These are phyloP conservation scores for Colletotrichum sp. DNA, from an alignment of 2,329 filamentous ascomycete genomes.

Conservation along the genomic window DNA sequence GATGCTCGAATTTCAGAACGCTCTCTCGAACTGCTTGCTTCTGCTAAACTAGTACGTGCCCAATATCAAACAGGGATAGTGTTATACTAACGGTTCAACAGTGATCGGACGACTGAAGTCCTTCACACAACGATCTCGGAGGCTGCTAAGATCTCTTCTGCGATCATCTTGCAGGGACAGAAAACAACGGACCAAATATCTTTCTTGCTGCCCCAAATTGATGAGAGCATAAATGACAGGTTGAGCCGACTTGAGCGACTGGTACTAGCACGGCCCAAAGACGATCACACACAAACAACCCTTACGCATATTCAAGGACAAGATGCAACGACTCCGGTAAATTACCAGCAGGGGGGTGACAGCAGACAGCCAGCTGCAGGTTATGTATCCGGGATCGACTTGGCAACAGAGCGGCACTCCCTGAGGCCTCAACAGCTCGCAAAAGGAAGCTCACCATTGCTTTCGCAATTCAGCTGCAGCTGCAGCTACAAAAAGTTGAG, in stretches of 20 bases:
- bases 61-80: accelerated
- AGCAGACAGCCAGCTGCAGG: too few relatives aligned
- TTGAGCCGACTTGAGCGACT: neutral
- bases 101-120: neutral
- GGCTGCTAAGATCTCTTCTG: neutral
- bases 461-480: too few relatives aligned
- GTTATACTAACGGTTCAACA: neutral
- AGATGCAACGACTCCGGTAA: too few relatives aligned
- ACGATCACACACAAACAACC: too few relatives aligned
- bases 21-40: neutral
- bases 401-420: too few relatives aligned
- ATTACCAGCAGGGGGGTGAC: too few relatives aligned
- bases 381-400: too few relatives aligned
- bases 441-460: too few relatives aligned
- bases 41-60: neutral
- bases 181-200: neutral
- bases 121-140: neutral
- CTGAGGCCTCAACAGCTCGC: too few relatives aligned
- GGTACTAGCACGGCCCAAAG: neutral
- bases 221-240: neutral
- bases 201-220: accelerated
- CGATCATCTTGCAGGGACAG: neutral
- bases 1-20: neutral
- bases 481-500: too few relatives aligned
- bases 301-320: too few relatives aligned